phyloP scores from a whole-genome alignment of 257 asterid genomes.

The Scutellaria galericulata region DNA sequence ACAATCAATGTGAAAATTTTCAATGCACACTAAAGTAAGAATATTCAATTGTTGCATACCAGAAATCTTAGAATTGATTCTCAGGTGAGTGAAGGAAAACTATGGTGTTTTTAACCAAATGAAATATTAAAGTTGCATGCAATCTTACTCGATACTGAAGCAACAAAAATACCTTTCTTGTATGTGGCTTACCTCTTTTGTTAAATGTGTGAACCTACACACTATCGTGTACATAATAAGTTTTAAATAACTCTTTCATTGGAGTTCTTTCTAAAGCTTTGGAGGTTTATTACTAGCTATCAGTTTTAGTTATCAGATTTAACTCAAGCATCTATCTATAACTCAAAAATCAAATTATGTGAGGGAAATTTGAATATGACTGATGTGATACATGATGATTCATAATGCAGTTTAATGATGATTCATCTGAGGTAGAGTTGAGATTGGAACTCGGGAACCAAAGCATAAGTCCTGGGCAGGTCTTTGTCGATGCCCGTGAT shows the following conservation, averaged over 20 bases:
- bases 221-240: neutral
- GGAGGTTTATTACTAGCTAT: neutral
- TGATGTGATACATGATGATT: slow-evolving; percentile 24
- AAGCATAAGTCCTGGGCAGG: slow-evolving; percentile 57
- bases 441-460: slow-evolving; percentile 72
- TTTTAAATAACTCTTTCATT: neutral
- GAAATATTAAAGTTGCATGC: neutral
- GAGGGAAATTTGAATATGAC: slow-evolving; percentile 18
- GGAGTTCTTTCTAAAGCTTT: slow-evolving; percentile 11
- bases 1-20: neutral
- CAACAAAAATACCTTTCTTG: neutral
- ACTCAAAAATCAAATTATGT: neutral
- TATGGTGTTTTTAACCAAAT: neutral
- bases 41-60: neutral
- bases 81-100: neutral
- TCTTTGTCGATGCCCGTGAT: slow-evolving; percentile 77
- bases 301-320: neutral
- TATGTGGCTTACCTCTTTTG: neutral
- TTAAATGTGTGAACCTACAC: neutral
- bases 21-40: no score
- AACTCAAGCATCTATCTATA: slow-evolving; percentile 7
- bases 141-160: slow-evolving; percentile 4
- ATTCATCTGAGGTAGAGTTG: slow-evolving; percentile 81
- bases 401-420: slow-evolving; percentile 75
- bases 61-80: neutral